Evolutionary conservation across 2,329 filamentous ascomycete genomes (phyloP).

Genomic region (Venturia effusa): DNA sequence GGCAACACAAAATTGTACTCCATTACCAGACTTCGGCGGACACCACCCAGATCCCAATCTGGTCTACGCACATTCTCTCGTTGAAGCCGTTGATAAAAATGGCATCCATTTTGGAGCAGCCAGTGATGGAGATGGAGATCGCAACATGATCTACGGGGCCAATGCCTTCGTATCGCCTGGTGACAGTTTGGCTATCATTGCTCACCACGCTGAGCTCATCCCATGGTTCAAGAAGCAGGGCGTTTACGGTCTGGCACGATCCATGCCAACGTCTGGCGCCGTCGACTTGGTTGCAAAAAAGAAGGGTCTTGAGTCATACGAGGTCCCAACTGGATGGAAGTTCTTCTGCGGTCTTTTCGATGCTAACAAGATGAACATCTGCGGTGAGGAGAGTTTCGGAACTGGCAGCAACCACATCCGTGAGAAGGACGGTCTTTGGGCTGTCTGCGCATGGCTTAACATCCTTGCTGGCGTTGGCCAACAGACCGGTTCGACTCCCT

Average conservation of each 20-base stretch:
- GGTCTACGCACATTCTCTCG: conserved; percentile 88
- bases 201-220: conserved; percentile 90
- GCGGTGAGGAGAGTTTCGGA: conserved; percentile 95
- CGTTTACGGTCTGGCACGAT: conserved; percentile 87
- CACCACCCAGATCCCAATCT: conserved; percentile 97
- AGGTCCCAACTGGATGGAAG: conserved; percentile 98
- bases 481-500: conserved; percentile 69
- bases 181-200: conserved; percentile 95
- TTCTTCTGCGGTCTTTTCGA: conserved; percentile 98
- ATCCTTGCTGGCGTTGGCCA: conserved; percentile 92
- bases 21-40: conserved; percentile 89
- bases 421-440: conserved; percentile 98
- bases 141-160: conserved; percentile 99
- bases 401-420: conserved; percentile 98
- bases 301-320: conserved; percentile 83
- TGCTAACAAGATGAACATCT: conserved; percentile 92
- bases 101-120: conserved; percentile 92
- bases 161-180: conserved; percentile 94
- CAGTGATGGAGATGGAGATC: conserved; percentile 92
- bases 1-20: conserved; percentile 84
- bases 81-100: conserved; percentile 85
- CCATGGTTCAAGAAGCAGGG: conserved; percentile 98
- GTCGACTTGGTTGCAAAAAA: conserved; percentile 94
- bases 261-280: conserved; percentile 94
- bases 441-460: conserved; percentile 94